These are phyloP conservation scores for Backusella tarrabulga DNA, from an alignment of 192 early-diverging fungal species.

Conservation along the genomic window DNA sequence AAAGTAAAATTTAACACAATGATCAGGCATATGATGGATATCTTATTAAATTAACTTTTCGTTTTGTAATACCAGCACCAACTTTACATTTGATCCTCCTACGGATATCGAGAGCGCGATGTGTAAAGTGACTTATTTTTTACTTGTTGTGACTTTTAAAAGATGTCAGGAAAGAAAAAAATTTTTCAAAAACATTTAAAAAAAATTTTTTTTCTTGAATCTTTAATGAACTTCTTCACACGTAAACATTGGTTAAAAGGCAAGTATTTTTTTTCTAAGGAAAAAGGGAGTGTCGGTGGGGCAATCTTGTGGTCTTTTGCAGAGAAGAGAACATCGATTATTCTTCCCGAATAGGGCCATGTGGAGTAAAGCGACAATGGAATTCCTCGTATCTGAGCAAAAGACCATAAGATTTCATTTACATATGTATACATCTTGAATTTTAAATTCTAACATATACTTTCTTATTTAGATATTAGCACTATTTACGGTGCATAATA, in stretches of 20 bases:
- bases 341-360: slow-evolving; percentile 8
- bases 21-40: too few relatives aligned
- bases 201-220: background rate
- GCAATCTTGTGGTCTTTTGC: slow-evolving; percentile 3
- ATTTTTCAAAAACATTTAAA: background rate
- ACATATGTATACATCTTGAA: background rate
- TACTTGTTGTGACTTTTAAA: background rate
- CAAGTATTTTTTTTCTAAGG: background rate
- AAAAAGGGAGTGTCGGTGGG: background rate
- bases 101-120: background rate
- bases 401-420: background rate
- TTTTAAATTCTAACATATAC: background rate
- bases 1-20: background rate
- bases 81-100: background rate
- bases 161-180: background rate
- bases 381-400: slow-evolving; percentile 22
- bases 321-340: slow-evolving; percentile 13
- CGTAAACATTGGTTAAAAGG: background rate
- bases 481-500: background rate
- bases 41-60: too few relatives aligned
- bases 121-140: background rate
- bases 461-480: background rate
- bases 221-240: background rate
- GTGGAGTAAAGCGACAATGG: slow-evolving; percentile 16
- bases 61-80: background rate